Percentiles rank a stretch among this genome's conserved stretches.
These are phyloP conservation scores for Debaryomyces prosopidis DNA, from an alignment of 805 yeast genomes.

Conservation along the genomic window DNA sequence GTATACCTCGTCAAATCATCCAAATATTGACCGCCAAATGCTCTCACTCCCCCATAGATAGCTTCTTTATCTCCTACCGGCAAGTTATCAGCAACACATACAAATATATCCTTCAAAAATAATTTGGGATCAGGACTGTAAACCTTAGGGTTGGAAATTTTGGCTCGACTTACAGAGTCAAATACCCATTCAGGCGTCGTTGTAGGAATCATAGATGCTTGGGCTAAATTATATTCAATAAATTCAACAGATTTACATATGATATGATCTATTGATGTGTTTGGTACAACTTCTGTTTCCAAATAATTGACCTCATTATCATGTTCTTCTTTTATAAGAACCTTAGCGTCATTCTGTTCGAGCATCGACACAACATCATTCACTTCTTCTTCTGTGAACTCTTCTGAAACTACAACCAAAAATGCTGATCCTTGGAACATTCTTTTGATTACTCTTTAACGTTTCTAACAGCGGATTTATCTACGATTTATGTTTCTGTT, in stretches of 20 bases:
- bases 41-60: slow-evolving; percentile 65
- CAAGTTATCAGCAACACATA: slow-evolving; percentile 59
- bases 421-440: slow-evolving; percentile 22
- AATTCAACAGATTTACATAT: slow-evolving; percentile 55
- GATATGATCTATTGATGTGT: slow-evolving; percentile 41
- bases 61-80: slow-evolving; percentile 63
- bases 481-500: not conserved
- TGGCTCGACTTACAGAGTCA: slow-evolving; percentile 42
- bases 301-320: slow-evolving; percentile 19
- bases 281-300: slow-evolving; percentile 11
- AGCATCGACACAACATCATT: slow-evolving; percentile 13
- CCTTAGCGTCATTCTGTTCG: slow-evolving; percentile 20
- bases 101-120: slow-evolving; percentile 59
- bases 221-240: slow-evolving; percentile 48
- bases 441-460: not conserved
- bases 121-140: slow-evolving; percentile 73
- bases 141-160: slow-evolving; percentile 51
- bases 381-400: slow-evolving; percentile 13
- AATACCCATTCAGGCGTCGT: slow-evolving; percentile 63
- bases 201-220: slow-evolving; percentile 60
- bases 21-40: slow-evolving; percentile 75
- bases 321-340: slow-evolving; percentile 17
- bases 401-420: slow-evolving; percentile 19
- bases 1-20: slow-evolving; percentile 67
- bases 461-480: too few relatives aligned